Evolutionary conservation across 164 flowering plant genomes (phyloP).

Genomic region (Annona cherimola): DNA sequence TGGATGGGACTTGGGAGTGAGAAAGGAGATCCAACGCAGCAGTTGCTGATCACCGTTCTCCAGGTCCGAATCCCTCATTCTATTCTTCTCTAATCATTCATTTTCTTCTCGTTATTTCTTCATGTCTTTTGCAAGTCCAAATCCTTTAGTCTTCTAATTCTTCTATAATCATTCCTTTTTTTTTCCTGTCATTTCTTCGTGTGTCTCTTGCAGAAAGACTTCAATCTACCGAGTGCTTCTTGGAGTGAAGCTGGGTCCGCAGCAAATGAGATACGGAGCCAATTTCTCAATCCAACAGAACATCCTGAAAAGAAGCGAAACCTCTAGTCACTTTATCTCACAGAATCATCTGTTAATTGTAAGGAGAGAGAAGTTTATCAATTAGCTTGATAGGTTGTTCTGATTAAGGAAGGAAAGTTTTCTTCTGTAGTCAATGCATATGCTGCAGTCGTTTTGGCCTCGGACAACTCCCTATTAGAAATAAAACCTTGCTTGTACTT

Average conservation of each 20-base stretch:
- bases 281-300: conserved; percentile 34
- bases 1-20: not conserved
- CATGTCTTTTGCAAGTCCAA: not conserved
- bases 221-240: conserved; percentile 57
- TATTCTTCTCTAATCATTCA: not conserved
- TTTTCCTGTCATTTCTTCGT: conserved; percentile 15
- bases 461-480: not conserved
- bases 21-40: not conserved
- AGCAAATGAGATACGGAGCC: conserved; percentile 78
- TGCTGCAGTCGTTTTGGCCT: not conserved
- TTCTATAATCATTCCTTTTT: not conserved
- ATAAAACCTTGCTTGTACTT: too few relatives aligned
- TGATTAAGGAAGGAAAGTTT: not conserved
- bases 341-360: not conserved
- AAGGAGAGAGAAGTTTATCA: not conserved
- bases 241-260: conserved; percentile 53
- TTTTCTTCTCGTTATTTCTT: not conserved
- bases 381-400: not conserved
- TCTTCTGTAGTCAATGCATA: not conserved
- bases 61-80: not conserved
- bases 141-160: not conserved
- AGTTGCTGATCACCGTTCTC: not conserved
- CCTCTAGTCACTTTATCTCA: not conserved
- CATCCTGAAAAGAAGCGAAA: conserved; percentile 17
- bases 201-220: conserved; percentile 58